Evolutionary conservation across 75 land plant genomes (phyloP), one percentile per base, ranked within the genome.

Genomic region (Selaginella tamariscina): DNA sequence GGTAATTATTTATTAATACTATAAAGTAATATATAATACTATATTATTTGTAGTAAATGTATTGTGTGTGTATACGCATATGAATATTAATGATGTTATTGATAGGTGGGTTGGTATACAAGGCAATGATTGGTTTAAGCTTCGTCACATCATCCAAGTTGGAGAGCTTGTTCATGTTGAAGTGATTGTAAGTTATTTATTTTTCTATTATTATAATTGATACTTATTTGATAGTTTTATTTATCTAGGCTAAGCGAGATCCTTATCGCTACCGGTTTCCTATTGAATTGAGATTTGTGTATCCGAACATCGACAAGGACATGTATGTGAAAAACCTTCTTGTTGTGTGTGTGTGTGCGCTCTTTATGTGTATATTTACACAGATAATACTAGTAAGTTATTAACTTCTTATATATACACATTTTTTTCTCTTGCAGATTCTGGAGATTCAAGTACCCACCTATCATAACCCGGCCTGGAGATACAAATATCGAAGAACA

Each of bases 211-310:
- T 67, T 64, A 5, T 24, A 26, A 26, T 1, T 65, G 21, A 55
- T 68, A 68, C 9, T 15, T 20, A 29, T 28, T 29, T 59, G 13
- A 18, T 64, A 64, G 68, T 26, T 69, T 64, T 65, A 15, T 70
- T 29, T 18, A 65, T 30, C 29, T 92, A 95, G 99, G 99, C 99
- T 57, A 95, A 95, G 54, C 67, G 99, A 74, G 97, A 95, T 82
- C 99, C 99, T 31, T 95, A 84, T 65, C 87, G 99, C n/a, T 95
- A 79, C 70, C 88, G 99, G 11, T 95, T 95, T 74, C 99, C 99
- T 1, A 82, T 95, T 64, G 97, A 95, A 72, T 64, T 95, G 84
- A 88, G 99, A 33, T 86, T 95, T 74, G 84, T 95, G 21, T 28
- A 88, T 67, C 99, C 99, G 21, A 91, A 95, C 68, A 91, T 95